Evolutionary conservation across 202 grass and related monocot genomes (phyloP).

Genomic region (Digitaria exilis): DNA sequence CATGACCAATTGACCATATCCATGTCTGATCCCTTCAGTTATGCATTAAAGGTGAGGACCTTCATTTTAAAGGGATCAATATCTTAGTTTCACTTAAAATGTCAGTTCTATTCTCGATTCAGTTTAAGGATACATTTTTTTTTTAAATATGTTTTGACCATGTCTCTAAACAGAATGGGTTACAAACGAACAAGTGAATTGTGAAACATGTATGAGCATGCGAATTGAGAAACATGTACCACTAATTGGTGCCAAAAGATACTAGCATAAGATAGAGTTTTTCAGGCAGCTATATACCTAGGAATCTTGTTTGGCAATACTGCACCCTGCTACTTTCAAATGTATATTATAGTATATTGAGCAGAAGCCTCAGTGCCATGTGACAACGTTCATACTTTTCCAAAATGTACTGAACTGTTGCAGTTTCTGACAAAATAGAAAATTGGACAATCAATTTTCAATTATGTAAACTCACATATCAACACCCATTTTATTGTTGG

Average conservation of each 20-base stretch:
- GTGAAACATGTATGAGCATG: not conserved
- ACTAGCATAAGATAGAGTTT: slow-evolving; percentile 18
- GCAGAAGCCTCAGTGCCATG: not conserved
- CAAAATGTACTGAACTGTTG: slow-evolving; percentile 2
- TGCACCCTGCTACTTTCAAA: not conserved
- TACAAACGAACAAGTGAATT: not conserved
- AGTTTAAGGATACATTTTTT: not conserved
- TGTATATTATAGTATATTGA: not conserved
- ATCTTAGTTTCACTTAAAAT: slow-evolving; percentile 13
- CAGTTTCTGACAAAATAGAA: not conserved
- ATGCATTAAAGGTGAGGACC: slow-evolving; percentile 1
- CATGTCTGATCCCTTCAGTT: slow-evolving; percentile 30
- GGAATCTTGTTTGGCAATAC: not conserved
- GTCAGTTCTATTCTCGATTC: not conserved
- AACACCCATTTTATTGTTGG: slow-evolving; percentile 10
- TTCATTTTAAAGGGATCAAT: not conserved
- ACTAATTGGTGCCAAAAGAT: slow-evolving; percentile 8
- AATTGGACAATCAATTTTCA: not conserved
- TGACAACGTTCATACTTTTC: not conserved
- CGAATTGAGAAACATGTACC: slow-evolving; percentile 21
- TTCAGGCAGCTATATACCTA: not conserved
- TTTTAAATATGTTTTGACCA: not conserved
- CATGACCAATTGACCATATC: slow-evolving; percentile 32
- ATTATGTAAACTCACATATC: not conserved
- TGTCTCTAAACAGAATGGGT: slow-evolving; percentile 15